A percentile compares a stretch with the other conserved stretches of the same genome.
Conservation (phyloP, 106 monocot genomes). For the Phalaenopsis aphrodite region DNA sequence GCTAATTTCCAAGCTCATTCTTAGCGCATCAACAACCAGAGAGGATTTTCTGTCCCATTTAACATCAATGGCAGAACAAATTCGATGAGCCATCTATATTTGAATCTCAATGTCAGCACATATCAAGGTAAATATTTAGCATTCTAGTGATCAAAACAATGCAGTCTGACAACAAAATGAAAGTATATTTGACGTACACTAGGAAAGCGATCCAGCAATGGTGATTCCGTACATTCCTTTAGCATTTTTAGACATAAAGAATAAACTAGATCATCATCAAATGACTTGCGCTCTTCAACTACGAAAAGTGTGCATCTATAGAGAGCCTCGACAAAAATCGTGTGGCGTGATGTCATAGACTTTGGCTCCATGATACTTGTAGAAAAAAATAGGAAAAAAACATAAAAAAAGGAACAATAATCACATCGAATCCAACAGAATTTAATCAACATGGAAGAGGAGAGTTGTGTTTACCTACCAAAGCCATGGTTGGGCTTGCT, state of each 20-base stretch:
- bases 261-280: conserved; percentile 33
- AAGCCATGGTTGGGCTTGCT: conserved; percentile 52
- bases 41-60: conserved; percentile 24
- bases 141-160: background rate
- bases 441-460: background rate
- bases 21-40: conserved; percentile 43
- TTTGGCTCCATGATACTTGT: conserved; percentile 47
- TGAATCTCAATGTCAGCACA: background rate
- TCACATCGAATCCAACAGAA: background rate
- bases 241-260: conserved; percentile 39
- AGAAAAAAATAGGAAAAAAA: background rate
- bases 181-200: conserved; percentile 14
- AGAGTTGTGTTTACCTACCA: conserved; percentile 19
- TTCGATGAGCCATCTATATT: conserved; percentile 45
- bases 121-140: background rate
- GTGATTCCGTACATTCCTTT: conserved; percentile 32
- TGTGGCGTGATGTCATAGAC: conserved; percentile 21
- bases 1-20: conserved; percentile 20
- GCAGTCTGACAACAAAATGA: background rate
- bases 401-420: background rate
- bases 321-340: conserved; percentile 32
- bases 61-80: conserved; percentile 36
- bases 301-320: conserved; percentile 50
- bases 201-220: conserved; percentile 31
- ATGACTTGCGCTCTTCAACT: conserved; percentile 19